These are phyloP conservation scores for Phytophthora uliginosa DNA, from an alignment of 352 stramenopile species.

Conservation along the genomic window DNA sequence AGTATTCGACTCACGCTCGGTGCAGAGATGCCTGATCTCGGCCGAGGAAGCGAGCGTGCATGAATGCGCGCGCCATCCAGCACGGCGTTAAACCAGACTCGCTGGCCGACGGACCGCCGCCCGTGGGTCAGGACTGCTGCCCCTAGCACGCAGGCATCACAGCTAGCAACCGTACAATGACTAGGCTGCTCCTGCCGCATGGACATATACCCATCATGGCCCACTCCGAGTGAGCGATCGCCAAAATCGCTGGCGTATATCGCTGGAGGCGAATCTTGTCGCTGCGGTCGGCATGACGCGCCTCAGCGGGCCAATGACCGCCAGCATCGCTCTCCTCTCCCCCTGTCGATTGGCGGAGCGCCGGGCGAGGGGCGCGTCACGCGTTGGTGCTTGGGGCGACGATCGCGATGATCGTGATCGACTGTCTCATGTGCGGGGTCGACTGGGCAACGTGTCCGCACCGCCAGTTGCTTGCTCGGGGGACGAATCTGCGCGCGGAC, in stretches of 20 bases:
- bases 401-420: slow-evolving; percentile 8
- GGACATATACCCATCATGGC: too few relatives aligned
- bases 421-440: slow-evolving; percentile 36
- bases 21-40: slow-evolving; percentile 10
- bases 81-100: slow-evolving; percentile 23
- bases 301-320: slow-evolving; percentile 8
- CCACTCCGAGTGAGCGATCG: slow-evolving; percentile 18
- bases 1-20: slow-evolving; percentile 18
- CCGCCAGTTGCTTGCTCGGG: slow-evolving; percentile 15
- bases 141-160: neutral
- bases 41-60: slow-evolving; percentile 17
- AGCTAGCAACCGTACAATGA: neutral
- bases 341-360: slow-evolving; percentile 8
- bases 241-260: slow-evolving; percentile 24
- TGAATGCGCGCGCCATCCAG: slow-evolving; percentile 21
- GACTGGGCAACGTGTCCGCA: slow-evolving; percentile 17
- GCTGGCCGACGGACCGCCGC: neutral
- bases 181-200: neutral
- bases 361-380: slow-evolving; percentile 13
- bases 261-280: neutral
- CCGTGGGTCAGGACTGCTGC: neutral
- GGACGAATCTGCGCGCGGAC: slow-evolving; percentile 26
- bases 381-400: slow-evolving; percentile 31
- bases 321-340: neutral
- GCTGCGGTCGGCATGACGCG: slow-evolving; percentile 18